Evolutionary conservation across 768 basidiomycete genomes (phyloP).

Genomic region (Dentipellis fragilis): DNA sequence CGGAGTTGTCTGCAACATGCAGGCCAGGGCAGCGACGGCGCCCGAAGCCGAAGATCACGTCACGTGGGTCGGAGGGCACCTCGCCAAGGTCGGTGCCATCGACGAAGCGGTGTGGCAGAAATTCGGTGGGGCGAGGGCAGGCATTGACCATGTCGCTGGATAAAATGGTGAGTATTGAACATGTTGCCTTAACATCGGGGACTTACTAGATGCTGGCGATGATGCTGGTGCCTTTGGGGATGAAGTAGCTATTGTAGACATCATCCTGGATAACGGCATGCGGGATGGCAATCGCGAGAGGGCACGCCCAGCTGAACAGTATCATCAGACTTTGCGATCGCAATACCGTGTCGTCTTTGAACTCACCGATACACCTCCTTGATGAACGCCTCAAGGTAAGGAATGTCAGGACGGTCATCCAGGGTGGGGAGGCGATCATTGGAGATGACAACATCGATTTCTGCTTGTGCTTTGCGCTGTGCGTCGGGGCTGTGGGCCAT

Average conservation of each 20-base stretch:
- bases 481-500: constrained; percentile 17
- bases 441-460: constrained; percentile 54
- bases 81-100: constrained; percentile 3
- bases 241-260: background rate
- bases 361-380: constrained; percentile 50
- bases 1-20: constrained; percentile 51
- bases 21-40: constrained; percentile 52
- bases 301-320: background rate
- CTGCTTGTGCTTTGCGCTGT: constrained; percentile 36
- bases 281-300: background rate
- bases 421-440: constrained; percentile 46
- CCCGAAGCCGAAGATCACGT: constrained; percentile 35
- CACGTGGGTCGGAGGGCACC: constrained; percentile 30
- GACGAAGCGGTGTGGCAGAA: constrained; percentile 46
- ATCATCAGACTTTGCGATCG: background rate
- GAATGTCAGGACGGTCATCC: constrained; percentile 42
- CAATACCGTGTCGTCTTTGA: constrained; percentile 31
- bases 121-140: constrained; percentile 39
- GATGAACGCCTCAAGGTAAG: constrained; percentile 49
- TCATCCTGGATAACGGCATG: background rate
- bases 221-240: background rate
- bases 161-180: background rate
- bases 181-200: constrained; percentile 1
- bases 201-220: background rate
- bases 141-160: constrained; percentile 31